Evolutionary conservation across 768 basidiomycete species (phyloP).

Genomic region (Kondoa subrosea): DNA sequence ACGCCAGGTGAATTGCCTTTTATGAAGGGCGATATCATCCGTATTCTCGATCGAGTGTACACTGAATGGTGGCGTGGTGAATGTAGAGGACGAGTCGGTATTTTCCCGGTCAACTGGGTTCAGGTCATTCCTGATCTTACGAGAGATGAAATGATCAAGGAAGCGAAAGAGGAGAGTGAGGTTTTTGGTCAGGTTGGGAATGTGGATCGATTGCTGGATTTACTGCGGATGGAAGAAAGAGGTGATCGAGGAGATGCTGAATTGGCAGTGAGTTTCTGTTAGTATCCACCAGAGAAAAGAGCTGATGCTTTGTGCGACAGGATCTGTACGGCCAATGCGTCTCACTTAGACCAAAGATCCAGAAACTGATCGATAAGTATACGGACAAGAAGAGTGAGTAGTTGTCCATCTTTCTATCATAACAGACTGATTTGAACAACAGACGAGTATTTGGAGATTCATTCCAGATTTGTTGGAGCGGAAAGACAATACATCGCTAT

Average conservation of each 20-base stretch:
- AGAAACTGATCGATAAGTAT: slow-evolving; percentile 91
- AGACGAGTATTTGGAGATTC: slow-evolving; percentile 91
- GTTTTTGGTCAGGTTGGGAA: slow-evolving; percentile 74
- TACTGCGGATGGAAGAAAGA: slow-evolving; percentile 51
- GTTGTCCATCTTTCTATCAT: neutral
- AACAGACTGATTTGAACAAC: neutral
- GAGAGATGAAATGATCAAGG: slow-evolving; percentile 30
- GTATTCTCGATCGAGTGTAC: slow-evolving; percentile 17
- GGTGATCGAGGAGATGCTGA: slow-evolving; percentile 83
- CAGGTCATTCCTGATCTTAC: slow-evolving; percentile 17
- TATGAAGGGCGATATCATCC: slow-evolving; percentile 17
- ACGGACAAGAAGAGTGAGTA: slow-evolving; percentile 55
- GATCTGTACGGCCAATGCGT: slow-evolving; percentile 82
- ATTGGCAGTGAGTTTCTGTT: slow-evolving; percentile 48
- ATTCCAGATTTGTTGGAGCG: slow-evolving; percentile 78
- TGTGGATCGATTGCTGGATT: slow-evolving; percentile 59
- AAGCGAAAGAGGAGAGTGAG: slow-evolving; percentile 69
- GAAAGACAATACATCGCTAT: slow-evolving; percentile 77
- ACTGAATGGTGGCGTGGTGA: slow-evolving; percentile 22
- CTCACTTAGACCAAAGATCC: slow-evolving; percentile 80
- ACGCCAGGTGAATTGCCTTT: slow-evolving; percentile 19
- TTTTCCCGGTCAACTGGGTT: slow-evolving; percentile 20
- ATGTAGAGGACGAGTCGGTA: slow-evolving; percentile 17
- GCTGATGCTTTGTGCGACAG: slow-evolving; percentile 39
- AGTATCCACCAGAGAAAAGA: too few species aligned